Evolutionary conservation across 176 grass and related monocot genomes (phyloP).

Genomic region (Eragrostis nindensis): DNA sequence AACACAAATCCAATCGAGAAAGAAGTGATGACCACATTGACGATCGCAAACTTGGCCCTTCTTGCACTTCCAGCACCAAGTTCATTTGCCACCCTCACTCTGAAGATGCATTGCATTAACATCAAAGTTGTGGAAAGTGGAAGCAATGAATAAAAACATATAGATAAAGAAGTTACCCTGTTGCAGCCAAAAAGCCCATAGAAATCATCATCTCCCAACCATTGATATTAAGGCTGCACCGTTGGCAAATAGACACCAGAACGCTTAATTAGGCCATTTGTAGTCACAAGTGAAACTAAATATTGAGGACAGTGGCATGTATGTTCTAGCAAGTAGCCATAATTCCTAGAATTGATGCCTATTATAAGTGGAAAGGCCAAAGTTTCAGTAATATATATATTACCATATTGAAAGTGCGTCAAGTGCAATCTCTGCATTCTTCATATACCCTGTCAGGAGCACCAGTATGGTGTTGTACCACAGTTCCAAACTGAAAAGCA

Average conservation of each 20-base stretch:
- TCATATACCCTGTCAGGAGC: conserved; percentile 83
- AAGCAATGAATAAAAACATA: not conserved
- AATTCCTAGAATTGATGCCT: not conserved
- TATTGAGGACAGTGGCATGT: not conserved
- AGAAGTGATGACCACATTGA: conserved; percentile 63
- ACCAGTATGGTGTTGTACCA: conserved; percentile 90
- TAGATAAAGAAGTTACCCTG: conserved; percentile 49
- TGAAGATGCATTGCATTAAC: conserved; percentile 2
- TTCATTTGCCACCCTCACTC: conserved; percentile 89
- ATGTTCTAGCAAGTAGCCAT: not conserved
- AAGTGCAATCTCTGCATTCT: conserved; percentile 78
- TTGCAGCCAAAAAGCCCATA: conserved; percentile 67
- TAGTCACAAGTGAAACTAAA: conserved; percentile 2
- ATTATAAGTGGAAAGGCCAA: not conserved
- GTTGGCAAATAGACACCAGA: not conserved
- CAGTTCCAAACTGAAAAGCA: conserved; percentile 67
- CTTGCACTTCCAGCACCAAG: conserved; percentile 77
- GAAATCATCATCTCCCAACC: conserved; percentile 99
- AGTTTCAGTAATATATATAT: not conserved
- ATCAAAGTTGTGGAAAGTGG: not conserved
- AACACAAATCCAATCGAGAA: conserved; percentile 52
- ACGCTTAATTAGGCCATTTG: not conserved
- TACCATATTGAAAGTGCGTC: conserved; percentile 98
- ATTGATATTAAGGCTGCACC: conserved; percentile 83
- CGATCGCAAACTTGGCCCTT: conserved; percentile 62